Evolutionary conservation across 371 early-diverging fungal species (phyloP), one percentile per base, ranked within the genome.

Genomic region (Mucor circinelloides): DNA sequence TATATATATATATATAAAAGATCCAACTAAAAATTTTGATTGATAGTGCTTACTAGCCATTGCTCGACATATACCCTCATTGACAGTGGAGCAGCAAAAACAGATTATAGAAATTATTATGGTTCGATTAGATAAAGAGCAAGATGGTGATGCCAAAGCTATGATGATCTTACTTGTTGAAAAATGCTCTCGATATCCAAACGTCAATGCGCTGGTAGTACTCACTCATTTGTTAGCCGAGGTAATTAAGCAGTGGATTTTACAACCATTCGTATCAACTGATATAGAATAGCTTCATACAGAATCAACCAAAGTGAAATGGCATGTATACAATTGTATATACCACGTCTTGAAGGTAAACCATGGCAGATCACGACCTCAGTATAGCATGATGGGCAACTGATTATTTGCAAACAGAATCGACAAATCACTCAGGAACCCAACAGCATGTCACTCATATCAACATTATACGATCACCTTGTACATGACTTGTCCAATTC

Each of bases 271-370:
- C 44, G 13, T 9, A 9, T 13, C 13, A 13, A 36, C 8, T 10
- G 4, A 46, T 46, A 44, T 44, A n/a, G 0, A 64, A n/a, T 38
- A 84, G 81, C 67, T 81, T 9, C 67, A 64, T 19, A 73, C 81
- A 4, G 76, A 73, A 28, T 85, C 84, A 8, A 85, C 81, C 38
- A 78, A 84, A 36, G 77, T 85, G 2, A 75, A 76, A 34, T 82
- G 78, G 28, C 84, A 82, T 48, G 66, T 79, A 2, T 84, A 84
- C 38, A 75, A 68, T 25, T 73, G 81, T 21, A 80, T 85, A 5
- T 71, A 75, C 13, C 63, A 73, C 12, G 67, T 85, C 17, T 50
- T 83, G 54, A 79, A 78, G 75, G 85, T 85, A 74, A 23, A 13
- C 5, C 23, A 27, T 13, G 9, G 31, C 44, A 38, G 19, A 28